Conservation (phyloP, 1,139 yeast species). For the Taphrina communis region DNA sequence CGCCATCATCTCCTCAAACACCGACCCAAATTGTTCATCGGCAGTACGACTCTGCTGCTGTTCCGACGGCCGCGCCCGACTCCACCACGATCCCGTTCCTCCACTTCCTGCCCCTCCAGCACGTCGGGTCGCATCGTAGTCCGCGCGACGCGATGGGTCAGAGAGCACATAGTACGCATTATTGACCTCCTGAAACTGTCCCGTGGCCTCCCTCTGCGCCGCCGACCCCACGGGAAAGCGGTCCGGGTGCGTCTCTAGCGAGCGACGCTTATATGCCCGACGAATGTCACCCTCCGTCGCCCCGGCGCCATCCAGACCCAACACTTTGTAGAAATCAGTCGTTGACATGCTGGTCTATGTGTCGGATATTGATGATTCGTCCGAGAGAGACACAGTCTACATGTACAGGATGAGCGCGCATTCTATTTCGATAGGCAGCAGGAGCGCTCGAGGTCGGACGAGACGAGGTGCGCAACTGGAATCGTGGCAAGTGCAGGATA, state of each 20-base stretch:
- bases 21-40: constrained; percentile 45
- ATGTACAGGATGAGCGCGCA: no score
- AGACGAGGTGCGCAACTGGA: no score
- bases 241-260: constrained; percentile 47
- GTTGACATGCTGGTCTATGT: neutral
- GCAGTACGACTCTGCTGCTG: constrained; percentile 39
- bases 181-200: constrained; percentile 45
- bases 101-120: neutral
- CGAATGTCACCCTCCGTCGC: constrained; percentile 72
- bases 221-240: constrained; percentile 44
- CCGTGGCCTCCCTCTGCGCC: constrained; percentile 46
- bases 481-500: constrained; percentile 19
- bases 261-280: constrained; percentile 66
- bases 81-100: constrained; percentile 39
- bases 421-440: no score
- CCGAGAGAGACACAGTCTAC: no score
- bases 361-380: no score
- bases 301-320: constrained; percentile 59
- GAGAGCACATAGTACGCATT: constrained; percentile 47
- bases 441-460: no score
- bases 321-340: constrained; percentile 59
- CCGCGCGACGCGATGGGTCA: constrained; percentile 44
- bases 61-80: constrained; percentile 28
- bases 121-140: constrained; percentile 45
- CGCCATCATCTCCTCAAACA: constrained; percentile 47